These are phyloP conservation scores for Lipomyces spencermartinsiae DNA, from an alignment of 805 yeast genomes.

Conservation along the genomic window DNA sequence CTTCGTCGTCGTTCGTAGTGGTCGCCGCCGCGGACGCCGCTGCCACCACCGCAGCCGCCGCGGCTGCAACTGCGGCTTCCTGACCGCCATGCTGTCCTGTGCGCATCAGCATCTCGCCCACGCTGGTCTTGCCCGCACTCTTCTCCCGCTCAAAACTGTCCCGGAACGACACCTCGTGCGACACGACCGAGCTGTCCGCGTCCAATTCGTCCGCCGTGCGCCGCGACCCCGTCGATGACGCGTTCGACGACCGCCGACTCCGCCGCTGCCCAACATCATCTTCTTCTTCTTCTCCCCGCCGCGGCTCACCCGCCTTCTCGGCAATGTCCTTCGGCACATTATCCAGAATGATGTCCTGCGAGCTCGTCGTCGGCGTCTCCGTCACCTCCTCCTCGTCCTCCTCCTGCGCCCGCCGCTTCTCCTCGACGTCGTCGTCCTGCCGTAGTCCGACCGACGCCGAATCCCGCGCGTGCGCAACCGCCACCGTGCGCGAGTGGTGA, in stretches of 20 bases:
- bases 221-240: constrained; percentile 5
- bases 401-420: constrained; percentile 15
- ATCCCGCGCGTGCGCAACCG: constrained; percentile 14
- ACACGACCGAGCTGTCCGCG: constrained; percentile 10
- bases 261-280: neutral
- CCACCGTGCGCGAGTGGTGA: constrained; percentile 7
- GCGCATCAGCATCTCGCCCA: constrained; percentile 11
- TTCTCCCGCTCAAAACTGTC: constrained; percentile 17
- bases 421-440: constrained; percentile 20
- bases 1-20: constrained; percentile 8
- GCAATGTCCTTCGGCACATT: neutral
- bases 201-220: constrained; percentile 8
- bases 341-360: constrained; percentile 13
- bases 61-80: constrained; percentile 11
- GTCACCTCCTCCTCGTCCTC: constrained; percentile 7
- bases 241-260: neutral
- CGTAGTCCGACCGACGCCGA: constrained; percentile 19
- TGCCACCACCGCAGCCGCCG: constrained; percentile 15
- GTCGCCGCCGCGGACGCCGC: neutral
- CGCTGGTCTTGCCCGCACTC: neutral
- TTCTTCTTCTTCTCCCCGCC: neutral
- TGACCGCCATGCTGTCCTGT: neutral
- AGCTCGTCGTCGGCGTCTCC: constrained; percentile 17
- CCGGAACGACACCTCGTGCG: constrained; percentile 18
- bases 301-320: neutral